Conservation (phyloP, 495 filamentous ascomycete genomes). For the Penicillium antarcticum region DNA sequence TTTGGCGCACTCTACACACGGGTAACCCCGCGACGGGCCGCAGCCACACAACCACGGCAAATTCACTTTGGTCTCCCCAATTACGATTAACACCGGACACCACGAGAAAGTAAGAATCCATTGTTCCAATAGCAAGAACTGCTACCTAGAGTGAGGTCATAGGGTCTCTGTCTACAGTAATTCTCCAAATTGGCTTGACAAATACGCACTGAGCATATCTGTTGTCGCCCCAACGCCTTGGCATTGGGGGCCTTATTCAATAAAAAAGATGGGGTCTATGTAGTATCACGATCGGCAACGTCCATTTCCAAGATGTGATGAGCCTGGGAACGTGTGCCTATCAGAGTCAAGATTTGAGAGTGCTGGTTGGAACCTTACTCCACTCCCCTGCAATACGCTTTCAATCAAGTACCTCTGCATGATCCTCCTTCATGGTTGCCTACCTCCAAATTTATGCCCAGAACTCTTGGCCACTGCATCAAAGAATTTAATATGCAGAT, state of each 20-base stretch:
- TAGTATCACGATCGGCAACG: neutral
- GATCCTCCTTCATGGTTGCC: too few species aligned
- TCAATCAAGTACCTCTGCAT: too few species aligned
- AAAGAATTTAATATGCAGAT: too few species aligned
- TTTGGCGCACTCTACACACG: too few species aligned
- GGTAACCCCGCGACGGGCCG: too few species aligned
- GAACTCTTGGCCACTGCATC: neutral
- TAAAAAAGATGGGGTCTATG: neutral
- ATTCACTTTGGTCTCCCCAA: too few species aligned
- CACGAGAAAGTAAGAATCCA: too few species aligned
- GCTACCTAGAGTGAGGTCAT: too few species aligned
- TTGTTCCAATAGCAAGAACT: too few species aligned
- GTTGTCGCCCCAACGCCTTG: neutral
- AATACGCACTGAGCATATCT: neutral
- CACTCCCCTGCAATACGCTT: neutral
- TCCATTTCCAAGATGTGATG: neutral
- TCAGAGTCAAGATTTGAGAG: neutral
- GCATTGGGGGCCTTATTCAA: constrained; percentile 1
- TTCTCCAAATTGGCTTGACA: neutral
- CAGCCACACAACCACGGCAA: too few species aligned
- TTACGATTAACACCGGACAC: too few species aligned
- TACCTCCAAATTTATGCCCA: neutral
- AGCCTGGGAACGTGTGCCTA: constrained; percentile 2
- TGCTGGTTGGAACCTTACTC: neutral
- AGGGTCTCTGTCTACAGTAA: neutral